Conservation (phyloP, 75 land plant species). For the Azolla pinnata region DNA sequence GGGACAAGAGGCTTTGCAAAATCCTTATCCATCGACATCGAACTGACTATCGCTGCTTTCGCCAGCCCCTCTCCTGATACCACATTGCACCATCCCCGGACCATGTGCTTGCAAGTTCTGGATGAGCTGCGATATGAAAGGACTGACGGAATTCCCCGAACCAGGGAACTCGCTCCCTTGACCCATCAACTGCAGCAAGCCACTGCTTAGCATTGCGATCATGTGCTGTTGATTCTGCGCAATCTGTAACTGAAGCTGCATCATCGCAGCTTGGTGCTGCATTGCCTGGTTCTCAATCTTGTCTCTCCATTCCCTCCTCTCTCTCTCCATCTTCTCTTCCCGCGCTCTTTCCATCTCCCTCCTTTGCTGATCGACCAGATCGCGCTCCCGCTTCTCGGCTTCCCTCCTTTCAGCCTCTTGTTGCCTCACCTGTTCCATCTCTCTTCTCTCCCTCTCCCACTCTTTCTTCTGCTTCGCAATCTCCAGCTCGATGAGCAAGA, state of each 20-base stretch:
- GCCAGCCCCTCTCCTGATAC: constrained; percentile 28
- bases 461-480: constrained; percentile 9
- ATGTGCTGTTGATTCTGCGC: constrained; percentile 45
- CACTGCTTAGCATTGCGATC: constrained; percentile 31
- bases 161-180: constrained; percentile 31
- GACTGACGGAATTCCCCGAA: constrained; percentile 29
- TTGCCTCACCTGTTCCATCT: constrained; percentile 12
- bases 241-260: constrained; percentile 22
- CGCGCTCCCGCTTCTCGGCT: constrained; percentile 3
- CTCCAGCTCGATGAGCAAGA: constrained; percentile 4
- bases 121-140: constrained; percentile 46
- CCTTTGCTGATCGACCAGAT: constrained; percentile 5
- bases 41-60: constrained; percentile 50
- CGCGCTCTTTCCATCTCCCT: constrained; percentile 23
- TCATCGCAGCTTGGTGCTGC: constrained; percentile 19
- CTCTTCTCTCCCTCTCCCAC: constrained; percentile 15
- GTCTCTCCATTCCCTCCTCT: constrained; percentile 25
- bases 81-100: constrained; percentile 37
- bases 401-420: constrained; percentile 8
- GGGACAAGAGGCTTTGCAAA: too few relatives aligned
- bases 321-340: constrained; percentile 24
- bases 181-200: constrained; percentile 40
- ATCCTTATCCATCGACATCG: constrained; percentile 42
- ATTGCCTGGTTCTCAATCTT: constrained; percentile 15
- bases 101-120: constrained; percentile 43